Conservation (phyloP, 768 basidiomycete genomes). For the Antrodiella citrinella region DNA sequence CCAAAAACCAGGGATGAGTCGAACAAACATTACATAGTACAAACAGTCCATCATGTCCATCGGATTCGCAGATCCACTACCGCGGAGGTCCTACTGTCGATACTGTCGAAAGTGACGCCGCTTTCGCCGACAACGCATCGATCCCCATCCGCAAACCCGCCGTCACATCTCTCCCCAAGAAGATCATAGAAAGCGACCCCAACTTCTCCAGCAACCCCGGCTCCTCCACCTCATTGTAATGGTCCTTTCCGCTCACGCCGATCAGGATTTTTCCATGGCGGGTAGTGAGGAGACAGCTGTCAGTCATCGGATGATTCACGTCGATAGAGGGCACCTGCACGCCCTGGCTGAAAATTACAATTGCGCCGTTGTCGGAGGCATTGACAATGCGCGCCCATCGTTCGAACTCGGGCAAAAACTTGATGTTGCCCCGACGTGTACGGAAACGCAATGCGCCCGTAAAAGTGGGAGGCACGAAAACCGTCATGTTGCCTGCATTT, state of each 20-base stretch:
- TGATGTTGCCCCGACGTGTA: slow-evolving; percentile 4
- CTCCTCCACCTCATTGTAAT: slow-evolving; percentile 1
- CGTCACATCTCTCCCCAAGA: slow-evolving; percentile 8
- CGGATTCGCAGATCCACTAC: no score
- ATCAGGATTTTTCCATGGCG: slow-evolving; percentile 6
- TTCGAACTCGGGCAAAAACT: slow-evolving; percentile 10
- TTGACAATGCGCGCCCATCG: slow-evolving; percentile 7
- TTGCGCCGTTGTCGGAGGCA: slow-evolving; percentile 9
- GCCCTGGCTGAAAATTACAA: slow-evolving; percentile 8
- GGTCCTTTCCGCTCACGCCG: slow-evolving; percentile 10
- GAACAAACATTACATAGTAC: no score
- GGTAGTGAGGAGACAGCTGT: slow-evolving; percentile 5
- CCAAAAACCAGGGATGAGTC: no score
- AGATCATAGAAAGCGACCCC: slow-evolving; percentile 4
- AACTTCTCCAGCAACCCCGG: slow-evolving; percentile 7
- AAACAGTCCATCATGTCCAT: no score
- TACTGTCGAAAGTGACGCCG: no score
- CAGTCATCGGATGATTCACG: slow-evolving; percentile 4
- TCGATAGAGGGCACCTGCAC: slow-evolving; percentile 1
- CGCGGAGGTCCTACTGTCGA: no score
- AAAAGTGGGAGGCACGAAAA: slow-evolving; percentile 11
- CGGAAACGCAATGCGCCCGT: slow-evolving; percentile 5
- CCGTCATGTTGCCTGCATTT: slow-evolving; percentile 7
- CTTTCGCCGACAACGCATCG: no score
- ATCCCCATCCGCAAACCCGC: no score